These are phyloP conservation scores for Astrothelium macrocarpum DNA, from an alignment of 495 filamentous ascomycete genomes.

Conservation along the genomic window DNA sequence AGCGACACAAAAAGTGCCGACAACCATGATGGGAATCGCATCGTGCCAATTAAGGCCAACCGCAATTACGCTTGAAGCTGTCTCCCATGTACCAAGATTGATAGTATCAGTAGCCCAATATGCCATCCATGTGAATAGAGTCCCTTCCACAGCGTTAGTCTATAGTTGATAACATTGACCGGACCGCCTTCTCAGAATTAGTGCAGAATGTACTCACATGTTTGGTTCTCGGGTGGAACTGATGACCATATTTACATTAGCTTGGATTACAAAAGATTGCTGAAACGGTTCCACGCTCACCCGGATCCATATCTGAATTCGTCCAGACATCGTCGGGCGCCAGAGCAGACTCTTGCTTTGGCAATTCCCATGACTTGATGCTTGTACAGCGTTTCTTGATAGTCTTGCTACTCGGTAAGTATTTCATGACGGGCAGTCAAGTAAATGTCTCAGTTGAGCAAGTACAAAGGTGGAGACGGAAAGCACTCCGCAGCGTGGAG, in stretches of 20 bases:
- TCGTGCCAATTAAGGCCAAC: slow-evolving; percentile 43
- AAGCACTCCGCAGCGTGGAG: neutral
- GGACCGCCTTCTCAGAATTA: neutral
- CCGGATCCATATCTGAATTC: slow-evolving; percentile 28
- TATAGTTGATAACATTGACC: neutral
- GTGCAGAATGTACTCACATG: slow-evolving; percentile 27
- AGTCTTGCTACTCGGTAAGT: slow-evolving; percentile 10
- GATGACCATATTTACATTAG: slow-evolving; percentile 24
- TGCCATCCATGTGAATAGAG: slow-evolving; percentile 11
- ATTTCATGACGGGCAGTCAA: neutral
- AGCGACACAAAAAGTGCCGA: slow-evolving; percentile 33
- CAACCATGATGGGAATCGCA: slow-evolving; percentile 30
- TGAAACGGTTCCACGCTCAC: neutral
- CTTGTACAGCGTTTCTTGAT: slow-evolving; percentile 34
- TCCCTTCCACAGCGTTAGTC: neutral
- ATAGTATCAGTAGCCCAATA: slow-evolving; percentile 17
- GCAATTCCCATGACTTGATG: slow-evolving; percentile 38
- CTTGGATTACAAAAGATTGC: neutral
- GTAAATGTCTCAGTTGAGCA: neutral
- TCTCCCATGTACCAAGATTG: slow-evolving; percentile 14
- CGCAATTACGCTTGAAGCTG: slow-evolving; percentile 34
- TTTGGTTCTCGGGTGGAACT: slow-evolving; percentile 40
- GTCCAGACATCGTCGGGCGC: slow-evolving; percentile 43
- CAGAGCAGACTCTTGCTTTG: slow-evolving; percentile 40
- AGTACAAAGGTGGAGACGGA: neutral